phyloP scores from a whole-genome alignment of 495 filamentous ascomycete genomes.

The Lepraria neglecta region DNA sequence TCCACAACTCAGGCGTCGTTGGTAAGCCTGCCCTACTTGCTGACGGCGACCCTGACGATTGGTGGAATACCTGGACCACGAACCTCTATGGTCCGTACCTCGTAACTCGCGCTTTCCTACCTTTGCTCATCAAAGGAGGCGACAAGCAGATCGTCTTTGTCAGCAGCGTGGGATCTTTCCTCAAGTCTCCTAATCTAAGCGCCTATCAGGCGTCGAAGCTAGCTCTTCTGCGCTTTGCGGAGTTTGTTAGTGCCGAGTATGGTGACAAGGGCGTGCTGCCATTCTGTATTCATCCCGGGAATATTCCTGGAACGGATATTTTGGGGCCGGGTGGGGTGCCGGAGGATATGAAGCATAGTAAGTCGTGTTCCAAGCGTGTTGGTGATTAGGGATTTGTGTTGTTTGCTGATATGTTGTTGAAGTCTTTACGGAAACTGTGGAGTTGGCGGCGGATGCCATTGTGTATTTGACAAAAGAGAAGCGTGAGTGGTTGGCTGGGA shows the following conservation, averaged over 20 bases:
- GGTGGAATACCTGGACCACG: constrained; percentile 40
- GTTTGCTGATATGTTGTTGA: background rate
- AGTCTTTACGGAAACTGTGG: constrained; percentile 31
- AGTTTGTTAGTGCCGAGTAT: constrained; percentile 42
- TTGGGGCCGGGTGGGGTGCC: constrained; percentile 17
- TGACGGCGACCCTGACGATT: constrained; percentile 33
- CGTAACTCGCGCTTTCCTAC: constrained; percentile 38
- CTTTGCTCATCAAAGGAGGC: constrained; percentile 36
- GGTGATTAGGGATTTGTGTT: background rate
- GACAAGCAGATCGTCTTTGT: constrained; percentile 35
- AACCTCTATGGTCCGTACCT: constrained; percentile 43
- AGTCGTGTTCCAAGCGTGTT: background rate
- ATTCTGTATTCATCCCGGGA: constrained; percentile 42
- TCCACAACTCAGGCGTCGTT: constrained; percentile 43
- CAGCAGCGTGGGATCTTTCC: constrained; percentile 33
- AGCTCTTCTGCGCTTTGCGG: constrained; percentile 37
- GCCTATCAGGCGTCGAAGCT: constrained; percentile 41
- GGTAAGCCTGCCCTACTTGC: constrained; percentile 21
- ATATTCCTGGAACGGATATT: constrained; percentile 36
- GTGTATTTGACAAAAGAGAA: constrained; percentile 36
- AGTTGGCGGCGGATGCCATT: constrained; percentile 36
- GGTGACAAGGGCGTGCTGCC: constrained; percentile 36
- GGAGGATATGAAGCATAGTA: constrained; percentile 15
- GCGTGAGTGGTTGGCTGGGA: constrained; percentile 37
- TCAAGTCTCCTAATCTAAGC: constrained; percentile 26